Percentiles rank a stretch among this genome's conserved stretches.
Conservation (phyloP, 2,329 filamentous ascomycete genomes). For the Sclerotiophoma versabilis region DNA sequence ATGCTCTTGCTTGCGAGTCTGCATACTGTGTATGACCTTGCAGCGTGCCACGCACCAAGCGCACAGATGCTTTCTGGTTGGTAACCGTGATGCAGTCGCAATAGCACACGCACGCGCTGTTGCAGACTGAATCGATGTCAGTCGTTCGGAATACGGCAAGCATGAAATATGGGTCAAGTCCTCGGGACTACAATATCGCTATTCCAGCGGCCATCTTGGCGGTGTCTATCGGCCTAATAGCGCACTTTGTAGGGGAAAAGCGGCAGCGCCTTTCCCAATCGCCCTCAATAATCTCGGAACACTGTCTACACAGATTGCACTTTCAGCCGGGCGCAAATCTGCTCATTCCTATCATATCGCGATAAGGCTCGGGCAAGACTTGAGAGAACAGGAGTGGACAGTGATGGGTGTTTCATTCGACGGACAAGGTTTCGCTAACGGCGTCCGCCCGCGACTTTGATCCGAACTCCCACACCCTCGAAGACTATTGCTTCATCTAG, state of each 20-base stretch:
- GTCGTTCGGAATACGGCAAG: neutral
- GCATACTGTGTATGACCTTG: too few species aligned
- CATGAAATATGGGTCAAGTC: too few species aligned
- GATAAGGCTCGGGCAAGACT: neutral
- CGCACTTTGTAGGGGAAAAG: neutral
- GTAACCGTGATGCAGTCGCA: neutral
- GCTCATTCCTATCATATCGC: neutral
- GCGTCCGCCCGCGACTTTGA: neutral
- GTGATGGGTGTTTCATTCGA: constrained; percentile 8
- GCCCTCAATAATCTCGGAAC: neutral
- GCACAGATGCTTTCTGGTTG: neutral
- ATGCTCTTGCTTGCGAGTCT: too few species aligned
- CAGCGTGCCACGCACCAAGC: neutral
- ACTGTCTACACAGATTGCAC: neutral
- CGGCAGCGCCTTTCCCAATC: neutral
- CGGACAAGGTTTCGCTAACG: neutral
- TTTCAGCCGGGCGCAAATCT: neutral
- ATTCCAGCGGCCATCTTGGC: neutral
- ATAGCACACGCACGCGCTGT: too few species aligned
- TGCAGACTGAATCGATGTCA: neutral
- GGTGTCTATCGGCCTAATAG: neutral
- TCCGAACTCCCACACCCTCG: neutral
- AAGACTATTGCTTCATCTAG: constrained; percentile 18
- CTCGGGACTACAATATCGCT: neutral
- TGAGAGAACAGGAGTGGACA: neutral